Percentiles rank a stretch among this genome's conserved stretches.
phyloP scores from a whole-genome alignment of 176 grass and related monocot species.

The Typha latifolia region DNA sequence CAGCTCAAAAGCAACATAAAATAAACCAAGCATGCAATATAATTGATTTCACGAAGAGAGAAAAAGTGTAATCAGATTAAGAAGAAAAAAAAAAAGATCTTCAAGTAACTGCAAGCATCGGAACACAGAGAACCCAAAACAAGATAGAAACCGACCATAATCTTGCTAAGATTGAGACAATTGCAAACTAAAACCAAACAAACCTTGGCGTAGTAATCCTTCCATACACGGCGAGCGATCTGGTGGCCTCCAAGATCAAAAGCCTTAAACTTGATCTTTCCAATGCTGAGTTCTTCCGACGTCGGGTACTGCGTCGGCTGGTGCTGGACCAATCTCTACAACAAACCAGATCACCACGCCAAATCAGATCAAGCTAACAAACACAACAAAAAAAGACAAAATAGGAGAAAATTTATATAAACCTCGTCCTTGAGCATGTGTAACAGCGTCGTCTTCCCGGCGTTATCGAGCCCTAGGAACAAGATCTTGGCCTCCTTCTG shows the following conservation, averaged over 20 bases:
- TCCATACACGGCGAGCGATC: constrained; percentile 64
- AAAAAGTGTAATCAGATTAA: background rate
- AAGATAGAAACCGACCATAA: background rate
- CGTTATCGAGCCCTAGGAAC: constrained; percentile 57
- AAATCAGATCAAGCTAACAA: background rate
- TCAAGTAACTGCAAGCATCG: background rate
- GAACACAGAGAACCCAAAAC: background rate
- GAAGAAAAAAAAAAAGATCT: background rate
- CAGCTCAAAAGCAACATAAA: background rate
- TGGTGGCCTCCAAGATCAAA: constrained; percentile 57
- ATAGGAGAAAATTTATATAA: background rate
- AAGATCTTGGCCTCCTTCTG: constrained; percentile 60
- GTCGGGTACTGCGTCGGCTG: constrained; percentile 62
- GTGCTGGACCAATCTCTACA: constrained; percentile 53
- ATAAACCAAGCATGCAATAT: background rate
- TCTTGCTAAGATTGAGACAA: background rate
- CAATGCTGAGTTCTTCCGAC: constrained; percentile 60
- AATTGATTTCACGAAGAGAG: background rate
- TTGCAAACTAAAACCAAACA: background rate
- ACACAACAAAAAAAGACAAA: too few species aligned
- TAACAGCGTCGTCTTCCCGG: constrained; percentile 50
- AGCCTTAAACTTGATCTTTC: constrained; percentile 56
- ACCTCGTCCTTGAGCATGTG: constrained; percentile 62
- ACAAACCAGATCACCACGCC: background rate
- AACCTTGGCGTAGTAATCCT: constrained; percentile 50